Evolutionary conservation across 129 eudicot species (phyloP).

Genomic region (Daucus carota): DH1_v3.0 NC_030386.2:584001-584500

Average conservation of each 20-base stretch:
- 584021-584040: slow-evolving; percentile 23
- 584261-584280: slow-evolving; percentile 8
- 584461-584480: slow-evolving; percentile 24
- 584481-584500: slow-evolving; percentile 23
- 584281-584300: not conserved
- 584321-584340: slow-evolving; percentile 33
- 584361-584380: slow-evolving; percentile 24
- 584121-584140: slow-evolving; percentile 4
- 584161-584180: no score
- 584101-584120: slow-evolving; percentile 9
- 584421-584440: slow-evolving; percentile 29
- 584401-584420: slow-evolving; percentile 34
- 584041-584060: slow-evolving; percentile 27
- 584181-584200: no score
- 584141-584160: no score
- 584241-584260: slow-evolving; percentile 24
- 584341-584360: slow-evolving; percentile 9
- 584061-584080: slow-evolving; percentile 15
- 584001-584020: no score
- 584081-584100: slow-evolving; percentile 19
- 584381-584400: slow-evolving; percentile 37
- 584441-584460: slow-evolving; percentile 37
- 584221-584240: no score
- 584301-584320: slow-evolving; percentile 30
- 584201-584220: no score